phyloP scores from a whole-genome alignment of 768 basidiomycete genomes.

The Artomyces pyxidatus region DNA sequence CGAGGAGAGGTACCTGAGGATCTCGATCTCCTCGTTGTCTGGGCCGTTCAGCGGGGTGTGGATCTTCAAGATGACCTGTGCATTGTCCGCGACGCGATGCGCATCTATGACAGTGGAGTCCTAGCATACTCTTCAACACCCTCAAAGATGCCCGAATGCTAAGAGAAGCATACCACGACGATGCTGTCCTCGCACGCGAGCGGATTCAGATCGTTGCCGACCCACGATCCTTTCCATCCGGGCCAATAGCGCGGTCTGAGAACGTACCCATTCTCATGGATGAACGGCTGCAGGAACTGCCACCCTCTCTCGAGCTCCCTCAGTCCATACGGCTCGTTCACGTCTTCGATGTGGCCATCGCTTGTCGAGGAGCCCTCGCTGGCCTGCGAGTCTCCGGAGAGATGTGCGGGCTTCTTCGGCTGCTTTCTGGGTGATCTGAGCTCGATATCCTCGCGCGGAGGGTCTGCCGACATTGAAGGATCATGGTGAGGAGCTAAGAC shows the following conservation, averaged over 20 bases:
- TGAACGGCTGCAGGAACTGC: not conserved
- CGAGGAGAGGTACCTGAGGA: not conserved
- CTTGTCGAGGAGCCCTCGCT: too few relatives aligned
- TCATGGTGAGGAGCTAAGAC: too few relatives aligned
- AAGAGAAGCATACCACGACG: not conserved
- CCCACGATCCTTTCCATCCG: not conserved
- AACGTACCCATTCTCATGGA: not conserved
- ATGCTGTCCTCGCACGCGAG: not conserved
- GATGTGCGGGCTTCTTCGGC: too few relatives aligned
- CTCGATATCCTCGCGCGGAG: too few relatives aligned
- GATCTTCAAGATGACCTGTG: not conserved
- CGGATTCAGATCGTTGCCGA: not conserved
- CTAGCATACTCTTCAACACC: not conserved
- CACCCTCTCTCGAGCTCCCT: not conserved
- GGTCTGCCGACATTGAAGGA: too few relatives aligned
- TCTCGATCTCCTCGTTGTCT: not conserved
- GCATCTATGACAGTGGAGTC: not conserved
- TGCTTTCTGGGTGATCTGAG: too few relatives aligned
- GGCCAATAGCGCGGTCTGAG: not conserved
- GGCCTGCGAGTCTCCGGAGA: too few relatives aligned
- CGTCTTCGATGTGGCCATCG: not conserved
- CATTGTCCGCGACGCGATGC: not conserved
- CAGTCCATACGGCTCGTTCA: not conserved
- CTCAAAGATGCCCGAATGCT: not conserved
- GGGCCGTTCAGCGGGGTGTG: not conserved